phyloP scores from a whole-genome alignment of 2,329 filamentous ascomycete genomes.

The Arthrinium phaeospermum region DNA sequence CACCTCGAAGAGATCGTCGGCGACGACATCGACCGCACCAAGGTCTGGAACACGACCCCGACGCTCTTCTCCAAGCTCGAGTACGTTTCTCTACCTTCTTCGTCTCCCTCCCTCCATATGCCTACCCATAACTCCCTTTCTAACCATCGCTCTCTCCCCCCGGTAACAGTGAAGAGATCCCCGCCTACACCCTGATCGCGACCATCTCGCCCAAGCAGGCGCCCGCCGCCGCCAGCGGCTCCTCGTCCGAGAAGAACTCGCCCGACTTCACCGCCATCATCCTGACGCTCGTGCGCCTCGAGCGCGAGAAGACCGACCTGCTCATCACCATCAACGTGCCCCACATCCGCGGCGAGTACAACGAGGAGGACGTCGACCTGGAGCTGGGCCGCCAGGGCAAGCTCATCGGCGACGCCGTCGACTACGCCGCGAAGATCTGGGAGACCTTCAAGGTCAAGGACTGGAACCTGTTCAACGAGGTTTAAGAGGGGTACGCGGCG shows the following conservation, averaged over 20 bases:
- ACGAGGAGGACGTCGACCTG: constrained; percentile 73
- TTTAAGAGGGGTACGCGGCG: constrained; percentile 31
- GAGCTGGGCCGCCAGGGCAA: constrained; percentile 69
- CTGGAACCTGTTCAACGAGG: constrained; percentile 72
- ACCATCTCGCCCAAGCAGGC: constrained; percentile 58
- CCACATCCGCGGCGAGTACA: constrained; percentile 76
- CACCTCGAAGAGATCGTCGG: constrained; percentile 74
- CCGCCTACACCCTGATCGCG: constrained; percentile 73
- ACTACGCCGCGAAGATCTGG: constrained; percentile 72
- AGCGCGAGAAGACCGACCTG: constrained; percentile 78
- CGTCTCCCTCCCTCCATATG: constrained; percentile 22
- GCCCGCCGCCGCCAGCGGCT: constrained; percentile 38
- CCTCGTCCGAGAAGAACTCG: constrained; percentile 44
- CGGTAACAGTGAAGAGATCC: constrained; percentile 51
- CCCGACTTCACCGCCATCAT: constrained; percentile 76
- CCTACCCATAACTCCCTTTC: not conserved
- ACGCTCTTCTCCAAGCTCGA: constrained; percentile 63
- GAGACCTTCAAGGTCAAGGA: constrained; percentile 79
- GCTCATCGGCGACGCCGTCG: constrained; percentile 71
- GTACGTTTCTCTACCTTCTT: constrained; percentile 42
- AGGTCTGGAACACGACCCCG: constrained; percentile 70
- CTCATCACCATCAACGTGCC: constrained; percentile 89
- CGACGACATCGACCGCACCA: constrained; percentile 65
- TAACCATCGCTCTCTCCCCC: constrained; percentile 16
- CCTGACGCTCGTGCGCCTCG: constrained; percentile 77